These are phyloP conservation scores for Hymenoscyphus salicellus DNA, from an alignment of 2,329 filamentous ascomycete species.

Conservation along the genomic window DNA sequence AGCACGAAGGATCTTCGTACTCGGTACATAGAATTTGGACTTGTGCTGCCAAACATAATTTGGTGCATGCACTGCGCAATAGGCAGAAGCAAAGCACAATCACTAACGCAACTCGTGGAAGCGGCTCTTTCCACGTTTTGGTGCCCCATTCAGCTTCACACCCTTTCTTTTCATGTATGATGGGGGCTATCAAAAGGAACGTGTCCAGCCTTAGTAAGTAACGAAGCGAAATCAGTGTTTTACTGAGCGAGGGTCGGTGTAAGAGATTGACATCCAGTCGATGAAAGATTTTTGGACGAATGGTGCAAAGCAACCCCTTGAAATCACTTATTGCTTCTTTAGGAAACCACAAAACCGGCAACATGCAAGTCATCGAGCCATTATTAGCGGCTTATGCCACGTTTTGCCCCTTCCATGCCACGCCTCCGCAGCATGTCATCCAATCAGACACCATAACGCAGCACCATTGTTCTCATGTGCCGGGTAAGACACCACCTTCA, in stretches of 20 bases:
- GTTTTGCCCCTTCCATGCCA: not conserved
- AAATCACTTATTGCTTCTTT: not conserved
- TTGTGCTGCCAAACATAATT: not conserved
- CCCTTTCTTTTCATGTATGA: not conserved
- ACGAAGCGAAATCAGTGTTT: not conserved
- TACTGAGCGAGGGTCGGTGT: not conserved
- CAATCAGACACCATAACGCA: not conserved
- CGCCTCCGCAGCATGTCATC: not conserved
- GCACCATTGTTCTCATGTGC: not conserved
- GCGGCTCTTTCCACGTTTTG: slow-evolving; percentile 9
- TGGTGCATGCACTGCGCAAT: slow-evolving; percentile 6
- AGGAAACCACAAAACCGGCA: not conserved
- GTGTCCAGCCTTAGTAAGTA: not conserved
- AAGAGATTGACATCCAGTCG: not conserved
- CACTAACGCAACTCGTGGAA: not conserved
- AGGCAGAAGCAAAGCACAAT: not conserved
- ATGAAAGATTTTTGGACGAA: not conserved
- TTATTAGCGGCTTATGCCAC: not conserved
- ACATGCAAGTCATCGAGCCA: not conserved
- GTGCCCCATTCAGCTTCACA: not conserved
- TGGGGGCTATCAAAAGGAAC: not conserved
- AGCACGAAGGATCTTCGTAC: not conserved
- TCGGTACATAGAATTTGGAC: not conserved
- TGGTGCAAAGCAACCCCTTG: not conserved
- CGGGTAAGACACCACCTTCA: not conserved